Evolutionary conservation across 192 early-diverging fungal species (phyloP).

Genomic region (Ambispora gerdemannii): DNA sequence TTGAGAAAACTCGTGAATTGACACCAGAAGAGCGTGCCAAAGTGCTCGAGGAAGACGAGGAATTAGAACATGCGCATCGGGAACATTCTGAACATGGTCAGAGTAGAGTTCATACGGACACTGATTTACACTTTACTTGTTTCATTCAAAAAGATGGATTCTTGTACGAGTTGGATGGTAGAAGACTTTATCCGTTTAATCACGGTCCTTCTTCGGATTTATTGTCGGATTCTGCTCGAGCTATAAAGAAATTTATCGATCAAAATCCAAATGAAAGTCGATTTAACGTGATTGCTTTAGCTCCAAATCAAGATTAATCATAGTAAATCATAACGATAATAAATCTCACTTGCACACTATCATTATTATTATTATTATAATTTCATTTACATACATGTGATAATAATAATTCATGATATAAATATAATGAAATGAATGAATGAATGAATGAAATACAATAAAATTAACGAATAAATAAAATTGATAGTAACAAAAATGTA

Average conservation of each 20-base stretch:
- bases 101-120: slow-evolving; percentile 63
- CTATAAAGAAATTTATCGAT: slow-evolving; percentile 63
- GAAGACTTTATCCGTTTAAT: slow-evolving; percentile 76
- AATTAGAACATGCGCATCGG: slow-evolving; percentile 56
- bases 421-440: too few species aligned
- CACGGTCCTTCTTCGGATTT: slow-evolving; percentile 67
- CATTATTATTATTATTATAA: too few species aligned
- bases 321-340: too few species aligned
- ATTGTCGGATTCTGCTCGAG: slow-evolving; percentile 53
- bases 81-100: slow-evolving; percentile 59
- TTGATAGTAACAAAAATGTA: too few species aligned
- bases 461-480: too few species aligned
- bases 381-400: too few species aligned
- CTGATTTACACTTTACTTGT: slow-evolving; percentile 85
- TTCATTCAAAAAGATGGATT: slow-evolving; percentile 74
- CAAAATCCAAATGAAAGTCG: slow-evolving; percentile 63
- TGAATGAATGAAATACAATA: too few species aligned
- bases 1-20: slow-evolving; percentile 57
- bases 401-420: too few species aligned
- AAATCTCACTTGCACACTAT: too few species aligned
- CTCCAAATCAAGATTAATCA: slow-evolving; percentile 32
- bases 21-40: slow-evolving; percentile 72
- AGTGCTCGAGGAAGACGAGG: slow-evolving; percentile 61
- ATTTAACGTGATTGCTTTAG: slow-evolving; percentile 64
- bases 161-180: slow-evolving; percentile 88